Base-by-base conservation (phyloP, 1,284 basidiomycete genomes). In the Trametes pubescens region DNA sequence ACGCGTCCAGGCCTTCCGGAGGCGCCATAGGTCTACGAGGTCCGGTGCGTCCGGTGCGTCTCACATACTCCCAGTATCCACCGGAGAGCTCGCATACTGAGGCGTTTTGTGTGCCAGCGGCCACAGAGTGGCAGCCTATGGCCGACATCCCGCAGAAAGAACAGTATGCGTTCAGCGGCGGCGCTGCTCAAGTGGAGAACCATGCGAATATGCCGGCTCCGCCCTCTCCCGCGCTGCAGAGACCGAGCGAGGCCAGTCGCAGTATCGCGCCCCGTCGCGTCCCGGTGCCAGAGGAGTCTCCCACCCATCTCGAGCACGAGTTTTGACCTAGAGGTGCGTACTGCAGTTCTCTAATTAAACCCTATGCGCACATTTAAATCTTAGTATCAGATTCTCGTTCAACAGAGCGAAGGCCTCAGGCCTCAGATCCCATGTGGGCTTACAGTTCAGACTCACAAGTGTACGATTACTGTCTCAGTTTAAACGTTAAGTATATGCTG, bases 201-300 rank as follows among this genome's bases (percentile, higher is more conserved):
- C 11, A n/a, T 8, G 18, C 49, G 16, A 16, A 9, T 18, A 40
- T 40, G 14, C 52, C 52, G 11, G 22, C 52, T 14, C 52, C 52
- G 22, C 52, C 52, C 8, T 54, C 52, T 16, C 52, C 52, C 11
- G 22, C 52, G 22, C 5, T 54, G 26, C 24, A 54, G 38, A 24
- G 24, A 11, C 37, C 52, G 5, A 16, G 52, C 37, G 52, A 54
- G 7, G 52, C n/a, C 18, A 37, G 8, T n/a, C 32, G 49, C 18
- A 18, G 49, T 16, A 21, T 51, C 22, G 49, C 29, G n/a, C 18
- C 49, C 8, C 49, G 49, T 8, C 26, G 49, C 18, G 7, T 32
- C 14, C 4, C 18, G 4, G 10, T n/a, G 8, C 26, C 26, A 18
- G 49, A n/a, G 5, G 49, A 51, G n/a, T 18, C 49, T 7, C 49